phyloP scores from a whole-genome alignment of 176 grass and related monocot genomes.

The Rhynchospora tenuis region DNA sequence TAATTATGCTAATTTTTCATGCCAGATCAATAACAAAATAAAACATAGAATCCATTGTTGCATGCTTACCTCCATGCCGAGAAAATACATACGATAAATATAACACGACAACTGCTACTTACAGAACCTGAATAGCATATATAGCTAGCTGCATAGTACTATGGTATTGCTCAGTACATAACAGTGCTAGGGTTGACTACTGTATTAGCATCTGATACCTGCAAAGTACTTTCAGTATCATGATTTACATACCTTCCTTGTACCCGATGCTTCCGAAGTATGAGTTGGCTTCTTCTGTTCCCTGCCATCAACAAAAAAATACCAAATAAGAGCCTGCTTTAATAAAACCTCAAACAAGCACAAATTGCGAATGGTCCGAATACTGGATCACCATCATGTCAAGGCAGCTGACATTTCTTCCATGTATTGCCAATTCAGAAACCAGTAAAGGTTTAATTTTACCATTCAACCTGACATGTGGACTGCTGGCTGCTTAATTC shows the following conservation, averaged over 20 bases:
- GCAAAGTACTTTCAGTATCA: background rate
- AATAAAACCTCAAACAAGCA: background rate
- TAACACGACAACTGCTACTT: background rate
- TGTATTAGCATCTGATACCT: background rate
- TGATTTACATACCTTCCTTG: background rate
- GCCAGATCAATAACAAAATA: background rate
- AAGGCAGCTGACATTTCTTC: background rate
- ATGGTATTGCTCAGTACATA: background rate
- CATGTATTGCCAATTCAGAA: background rate
- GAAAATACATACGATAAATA: background rate
- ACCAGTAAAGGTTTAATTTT: background rate
- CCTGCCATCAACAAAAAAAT: background rate
- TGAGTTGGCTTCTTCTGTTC: slow-evolving; percentile 1
- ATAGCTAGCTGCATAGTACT: slow-evolving; percentile 3
- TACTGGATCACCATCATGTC: background rate
- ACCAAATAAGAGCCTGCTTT: background rate
- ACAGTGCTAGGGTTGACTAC: background rate
- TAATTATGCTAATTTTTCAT: background rate
- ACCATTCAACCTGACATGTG: background rate
- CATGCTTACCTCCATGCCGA: background rate
- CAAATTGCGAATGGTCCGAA: background rate
- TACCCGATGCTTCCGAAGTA: background rate
- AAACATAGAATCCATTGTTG: background rate
- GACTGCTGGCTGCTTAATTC: background rate
- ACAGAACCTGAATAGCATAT: background rate